phyloP scores from a whole-genome alignment of 352 stramenopile species.

The Saprolegnia parasitica region DNA sequence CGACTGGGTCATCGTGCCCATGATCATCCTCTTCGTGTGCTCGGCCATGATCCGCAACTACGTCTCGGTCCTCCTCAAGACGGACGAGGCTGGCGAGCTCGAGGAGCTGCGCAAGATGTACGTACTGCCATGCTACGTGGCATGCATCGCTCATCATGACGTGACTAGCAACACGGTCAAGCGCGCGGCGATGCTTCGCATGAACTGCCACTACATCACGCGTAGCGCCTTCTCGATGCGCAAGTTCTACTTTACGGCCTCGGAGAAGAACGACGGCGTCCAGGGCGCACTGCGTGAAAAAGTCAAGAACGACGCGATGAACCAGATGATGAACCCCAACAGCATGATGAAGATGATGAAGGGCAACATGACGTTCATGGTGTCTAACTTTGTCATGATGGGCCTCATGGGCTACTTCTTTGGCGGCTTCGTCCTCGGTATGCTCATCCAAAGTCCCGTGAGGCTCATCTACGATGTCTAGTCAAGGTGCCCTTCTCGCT shows the following conservation, averaged over 20 bases:
- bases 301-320: conserved; percentile 85
- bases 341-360: conserved; percentile 98
- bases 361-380: conserved; percentile 98
- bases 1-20: conserved; percentile 96
- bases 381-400: conserved; percentile 99
- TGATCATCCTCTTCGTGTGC: conserved; percentile 93
- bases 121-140: conserved; percentile 11
- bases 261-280: conserved; percentile 83
- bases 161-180: conserved; percentile 77
- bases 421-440: conserved; percentile 94
- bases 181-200: conserved; percentile 73
- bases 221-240: conserved; percentile 83
- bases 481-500: conserved; percentile 98
- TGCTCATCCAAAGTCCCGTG: conserved; percentile 17
- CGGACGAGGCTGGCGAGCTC: conserved; percentile 68
- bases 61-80: conserved; percentile 79
- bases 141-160: conserved; percentile 10
- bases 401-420: conserved; percentile 99
- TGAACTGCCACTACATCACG: conserved; percentile 88
- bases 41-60: conserved; percentile 84
- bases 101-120: conserved; percentile 78
- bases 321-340: conserved; percentile 94
- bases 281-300: conserved; percentile 82
- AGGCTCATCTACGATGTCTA: conserved; percentile 29
- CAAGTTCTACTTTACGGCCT: conserved; percentile 85